phyloP scores from a whole-genome alignment of 495 filamentous ascomycete species.

The Cudoniella acicularis region DNA sequence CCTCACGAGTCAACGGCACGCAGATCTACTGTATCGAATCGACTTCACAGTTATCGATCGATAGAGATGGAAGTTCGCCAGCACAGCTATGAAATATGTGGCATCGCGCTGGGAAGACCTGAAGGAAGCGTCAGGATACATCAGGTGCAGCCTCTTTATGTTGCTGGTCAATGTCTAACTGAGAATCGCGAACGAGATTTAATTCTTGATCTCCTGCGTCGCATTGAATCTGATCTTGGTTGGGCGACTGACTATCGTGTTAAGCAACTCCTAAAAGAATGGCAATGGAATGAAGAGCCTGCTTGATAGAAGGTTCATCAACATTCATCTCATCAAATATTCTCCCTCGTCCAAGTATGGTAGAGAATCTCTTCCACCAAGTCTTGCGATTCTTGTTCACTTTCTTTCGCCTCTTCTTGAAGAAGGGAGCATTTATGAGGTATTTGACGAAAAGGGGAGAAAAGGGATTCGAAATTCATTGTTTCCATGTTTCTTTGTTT shows the following conservation, averaged over 20 bases:
- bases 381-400: background rate
- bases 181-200: slow-evolving; percentile 46
- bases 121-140: slow-evolving; percentile 56
- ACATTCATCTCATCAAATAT: background rate
- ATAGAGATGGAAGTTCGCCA: slow-evolving; percentile 50
- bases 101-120: slow-evolving; percentile 51
- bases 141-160: slow-evolving; percentile 58
- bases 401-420: background rate
- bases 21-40: slow-evolving; percentile 44
- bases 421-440: background rate
- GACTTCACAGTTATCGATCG: slow-evolving; percentile 50
- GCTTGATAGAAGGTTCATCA: background rate
- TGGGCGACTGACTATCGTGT: slow-evolving; percentile 64
- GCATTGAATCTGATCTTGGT: slow-evolving; percentile 55
- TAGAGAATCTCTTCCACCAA: no score
- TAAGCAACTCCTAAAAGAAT: slow-evolving; percentile 52
- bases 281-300: slow-evolving; percentile 38
- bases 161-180: slow-evolving; percentile 56
- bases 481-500: background rate
- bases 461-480: background rate
- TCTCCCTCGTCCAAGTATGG: background rate
- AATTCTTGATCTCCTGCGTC: slow-evolving; percentile 50
- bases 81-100: slow-evolving; percentile 57
- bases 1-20: slow-evolving; percentile 53
- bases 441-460: background rate